Percentiles rank a stretch among this genome's conserved stretches.
Conservation (phyloP, 2,329 filamentous ascomycete genomes). For the Trichophaea hybrida region DNA sequence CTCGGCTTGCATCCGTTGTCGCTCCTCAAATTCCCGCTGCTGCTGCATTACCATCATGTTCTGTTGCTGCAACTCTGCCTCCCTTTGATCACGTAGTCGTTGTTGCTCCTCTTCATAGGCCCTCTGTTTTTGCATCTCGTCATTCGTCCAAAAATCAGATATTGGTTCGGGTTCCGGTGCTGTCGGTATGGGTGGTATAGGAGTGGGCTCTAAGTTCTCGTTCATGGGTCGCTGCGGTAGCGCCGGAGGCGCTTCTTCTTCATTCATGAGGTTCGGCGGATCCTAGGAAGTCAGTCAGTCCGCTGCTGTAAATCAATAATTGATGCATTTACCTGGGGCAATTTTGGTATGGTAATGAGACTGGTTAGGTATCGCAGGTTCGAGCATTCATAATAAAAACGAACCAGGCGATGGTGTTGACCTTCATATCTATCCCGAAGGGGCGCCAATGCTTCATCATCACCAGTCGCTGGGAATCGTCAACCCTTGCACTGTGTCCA, state of each 20-base stretch:
- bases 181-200: conserved; percentile 50
- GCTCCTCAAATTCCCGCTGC: conserved; percentile 90
- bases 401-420: conserved; percentile 88
- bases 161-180: conserved; percentile 75
- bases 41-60: conserved; percentile 71
- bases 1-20: conserved; percentile 73
- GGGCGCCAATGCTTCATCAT: conserved; percentile 81
- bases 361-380: conserved; percentile 94
- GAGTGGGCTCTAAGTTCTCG: conserved; percentile 44
- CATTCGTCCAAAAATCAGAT: conserved; percentile 93
- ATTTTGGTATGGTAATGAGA: conserved; percentile 86
- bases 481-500: conserved; percentile 15
- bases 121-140: conserved; percentile 64
- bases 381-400: conserved; percentile 98
- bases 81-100: conserved; percentile 73
- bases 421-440: conserved; percentile 81
- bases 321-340: conserved; percentile 48
- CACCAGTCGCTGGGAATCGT: conserved; percentile 55
- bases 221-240: conserved; percentile 62
- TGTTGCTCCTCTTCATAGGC: conserved; percentile 92
- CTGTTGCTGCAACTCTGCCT: conserved; percentile 65
- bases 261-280: conserved; percentile 71
- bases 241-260: conserved; percentile 70
- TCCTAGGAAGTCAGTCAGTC: conserved; percentile 36
- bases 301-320: neutral